Evolutionary conservation across 192 early-diverging fungal genomes (phyloP).

Genomic region (Gorgonomyces haynaldii): DNA sequence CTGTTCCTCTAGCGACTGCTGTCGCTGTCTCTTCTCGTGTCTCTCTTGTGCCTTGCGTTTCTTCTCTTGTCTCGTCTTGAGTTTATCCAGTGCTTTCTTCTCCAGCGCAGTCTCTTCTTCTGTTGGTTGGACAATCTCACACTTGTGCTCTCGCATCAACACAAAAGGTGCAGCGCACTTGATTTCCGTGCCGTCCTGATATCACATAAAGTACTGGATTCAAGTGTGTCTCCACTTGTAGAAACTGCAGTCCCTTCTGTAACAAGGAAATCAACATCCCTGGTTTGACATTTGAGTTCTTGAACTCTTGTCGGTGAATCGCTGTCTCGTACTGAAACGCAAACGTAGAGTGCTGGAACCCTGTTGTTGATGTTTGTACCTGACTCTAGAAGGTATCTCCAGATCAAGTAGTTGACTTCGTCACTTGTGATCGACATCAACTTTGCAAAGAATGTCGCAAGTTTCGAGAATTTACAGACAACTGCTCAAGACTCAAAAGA

Average conservation of each 20-base stretch:
- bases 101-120: slow-evolving; percentile 11
- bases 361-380: slow-evolving; percentile 42
- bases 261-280: slow-evolving; percentile 75
- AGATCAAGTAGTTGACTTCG: slow-evolving; percentile 80
- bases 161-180: slow-evolving; percentile 62
- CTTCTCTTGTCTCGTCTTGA: slow-evolving; percentile 13
- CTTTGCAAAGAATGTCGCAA: no score
- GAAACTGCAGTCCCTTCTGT: slow-evolving; percentile 85
- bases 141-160: slow-evolving; percentile 53
- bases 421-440: slow-evolving; percentile 74
- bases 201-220: slow-evolving; percentile 42
- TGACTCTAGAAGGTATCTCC: slow-evolving; percentile 77
- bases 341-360: slow-evolving; percentile 77
- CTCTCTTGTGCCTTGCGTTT: slow-evolving; percentile 6
- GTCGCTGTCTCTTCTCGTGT: background rate
- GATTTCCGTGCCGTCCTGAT: slow-evolving; percentile 64
- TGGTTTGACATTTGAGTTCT: slow-evolving; percentile 43
- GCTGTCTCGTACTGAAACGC: slow-evolving; percentile 77
- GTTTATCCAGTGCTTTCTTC: background rate
- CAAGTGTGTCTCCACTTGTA: slow-evolving; percentile 79
- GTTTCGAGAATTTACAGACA: background rate
- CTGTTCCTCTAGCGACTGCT: slow-evolving; percentile 9
- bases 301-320: slow-evolving; percentile 48
- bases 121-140: slow-evolving; percentile 30
- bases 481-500: background rate